Base-by-base conservation (phyloP, 2,329 filamentous ascomycete genomes). In the Rhynchosporium graminicola region DNA sequence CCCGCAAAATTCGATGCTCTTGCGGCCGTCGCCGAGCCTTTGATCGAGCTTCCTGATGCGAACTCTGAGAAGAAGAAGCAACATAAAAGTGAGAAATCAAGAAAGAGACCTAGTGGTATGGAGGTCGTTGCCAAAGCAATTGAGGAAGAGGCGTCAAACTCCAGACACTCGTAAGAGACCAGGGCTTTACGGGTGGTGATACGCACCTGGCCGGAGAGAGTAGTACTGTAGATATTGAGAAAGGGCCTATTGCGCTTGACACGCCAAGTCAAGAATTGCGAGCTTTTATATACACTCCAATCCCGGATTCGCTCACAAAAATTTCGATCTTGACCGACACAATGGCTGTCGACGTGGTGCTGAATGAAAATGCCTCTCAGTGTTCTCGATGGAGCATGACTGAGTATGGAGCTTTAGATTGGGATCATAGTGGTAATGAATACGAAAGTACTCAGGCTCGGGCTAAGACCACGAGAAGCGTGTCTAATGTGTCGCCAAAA, bases 151-250 rank as follows among this genome's bases (percentile, higher is more conserved):
- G 51, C 60, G 60, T 63, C 62, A 75, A 76, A 76, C 72, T 69
- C 57, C 48, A 63, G 60, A 69, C 74, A 75, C 72, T 74, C 71
- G 70, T 74, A 74, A 64, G 65, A 66, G 63, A 66, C 71, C 73
- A 75, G 73, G 74, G 64, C 60, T 70, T 67, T 72, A 63, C 72
- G 73, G 71, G 73, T 75, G 74, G 71, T 73, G 61, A 65, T 67
- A 57, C 54, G 48, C 47, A 66, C 73, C 73, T 75, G 73, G 72
- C 51, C 6, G 33, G 33, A 46, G 36, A 57, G 50, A 48, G 45
- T 48, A 20, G 31, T 55, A 26, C 40, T 52, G 38, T 43, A 31
- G 38, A 57, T 43, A 43, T 60, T 47, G 29, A 47, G 48, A 38
- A 60, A 40, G 20, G n/a, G 12, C 47, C 28, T 51, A 38, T 59